Conservation (phyloP, 1,139 yeast species). For the Scheffersomyces segobiensis region DNA sequence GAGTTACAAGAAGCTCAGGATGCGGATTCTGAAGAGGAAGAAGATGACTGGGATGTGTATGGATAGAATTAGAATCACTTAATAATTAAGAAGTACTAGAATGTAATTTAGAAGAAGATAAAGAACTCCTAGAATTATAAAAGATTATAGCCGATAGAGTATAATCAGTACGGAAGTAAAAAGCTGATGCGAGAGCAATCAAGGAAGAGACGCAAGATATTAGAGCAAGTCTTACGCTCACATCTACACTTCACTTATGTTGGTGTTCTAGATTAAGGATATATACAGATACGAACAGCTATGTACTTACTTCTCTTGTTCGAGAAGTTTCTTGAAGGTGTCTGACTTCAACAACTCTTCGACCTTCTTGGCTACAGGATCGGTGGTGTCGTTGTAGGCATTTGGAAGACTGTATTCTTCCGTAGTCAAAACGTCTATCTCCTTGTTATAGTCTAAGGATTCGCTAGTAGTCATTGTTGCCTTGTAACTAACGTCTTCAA, state of each 20-base stretch:
- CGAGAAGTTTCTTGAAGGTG: constrained; percentile 46
- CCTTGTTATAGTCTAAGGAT: constrained; percentile 40
- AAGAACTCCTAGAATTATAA: no score
- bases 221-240: not conserved
- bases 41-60: constrained; percentile 74
- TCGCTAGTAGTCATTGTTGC: constrained; percentile 70
- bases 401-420: constrained; percentile 34
- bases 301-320: constrained; percentile 19
- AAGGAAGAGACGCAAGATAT: no score
- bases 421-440: constrained; percentile 28
- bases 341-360: constrained; percentile 61
- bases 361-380: constrained; percentile 72
- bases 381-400: constrained; percentile 43
- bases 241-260: not conserved
- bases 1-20: constrained; percentile 46
- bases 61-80: constrained; percentile 37
- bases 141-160: no score
- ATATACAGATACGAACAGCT: constrained; percentile 5
- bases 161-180: no score
- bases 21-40: constrained; percentile 62
- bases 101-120: not conserved
- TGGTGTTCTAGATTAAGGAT: not conserved
- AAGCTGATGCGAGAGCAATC: no score
- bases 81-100: not conserved
- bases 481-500: constrained; percentile 80